A percentile compares a stretch with the other conserved stretches of the same genome.
phyloP scores from a whole-genome alignment of 768 basidiomycete genomes.

The Tricholomella constricta region DNA sequence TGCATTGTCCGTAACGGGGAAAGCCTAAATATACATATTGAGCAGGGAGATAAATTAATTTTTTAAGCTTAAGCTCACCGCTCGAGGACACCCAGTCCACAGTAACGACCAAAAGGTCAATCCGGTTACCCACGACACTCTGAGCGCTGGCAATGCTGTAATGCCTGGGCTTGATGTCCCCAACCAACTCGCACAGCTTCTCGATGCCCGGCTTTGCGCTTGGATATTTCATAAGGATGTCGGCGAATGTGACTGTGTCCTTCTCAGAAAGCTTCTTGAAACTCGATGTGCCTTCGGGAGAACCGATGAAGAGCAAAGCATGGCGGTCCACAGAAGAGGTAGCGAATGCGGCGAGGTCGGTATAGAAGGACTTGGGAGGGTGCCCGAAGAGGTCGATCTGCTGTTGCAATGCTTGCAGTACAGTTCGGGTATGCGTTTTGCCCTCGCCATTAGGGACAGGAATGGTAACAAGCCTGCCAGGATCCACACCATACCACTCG shows the following conservation, averaged over 20 bases:
- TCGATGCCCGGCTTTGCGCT: constrained; percentile 84
- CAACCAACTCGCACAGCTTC: constrained; percentile 83
- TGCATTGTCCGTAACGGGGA: constrained; percentile 90
- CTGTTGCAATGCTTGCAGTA: constrained; percentile 94
- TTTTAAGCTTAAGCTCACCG: constrained; percentile 50
- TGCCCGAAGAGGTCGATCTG: constrained; percentile 96
- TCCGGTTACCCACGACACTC: constrained; percentile 90
- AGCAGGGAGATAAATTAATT: constrained; percentile 6
- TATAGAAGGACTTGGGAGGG: constrained; percentile 95
- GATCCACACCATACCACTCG: constrained; percentile 87
- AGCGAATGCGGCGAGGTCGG: constrained; percentile 80
- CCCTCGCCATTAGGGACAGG: constrained; percentile 67
- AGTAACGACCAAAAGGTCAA: constrained; percentile 93
- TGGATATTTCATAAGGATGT: constrained; percentile 74
- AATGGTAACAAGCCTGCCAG: constrained; percentile 77
- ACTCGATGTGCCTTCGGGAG: constrained; percentile 85
- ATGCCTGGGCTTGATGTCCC: constrained; percentile 96
- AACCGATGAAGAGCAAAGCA: constrained; percentile 88
- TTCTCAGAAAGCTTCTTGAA: constrained; percentile 97
- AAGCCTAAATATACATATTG: constrained; percentile 48
- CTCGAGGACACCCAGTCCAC: constrained; percentile 90
- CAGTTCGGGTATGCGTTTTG: constrained; percentile 87
- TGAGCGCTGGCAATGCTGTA: constrained; percentile 98
- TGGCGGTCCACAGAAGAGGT: constrained; percentile 68
- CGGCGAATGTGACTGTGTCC: constrained; percentile 92